These are phyloP conservation scores for Cafeteria roenbergensis DNA, from an alignment of 108 stramenopile genomes.

Conservation along the genomic window DNA sequence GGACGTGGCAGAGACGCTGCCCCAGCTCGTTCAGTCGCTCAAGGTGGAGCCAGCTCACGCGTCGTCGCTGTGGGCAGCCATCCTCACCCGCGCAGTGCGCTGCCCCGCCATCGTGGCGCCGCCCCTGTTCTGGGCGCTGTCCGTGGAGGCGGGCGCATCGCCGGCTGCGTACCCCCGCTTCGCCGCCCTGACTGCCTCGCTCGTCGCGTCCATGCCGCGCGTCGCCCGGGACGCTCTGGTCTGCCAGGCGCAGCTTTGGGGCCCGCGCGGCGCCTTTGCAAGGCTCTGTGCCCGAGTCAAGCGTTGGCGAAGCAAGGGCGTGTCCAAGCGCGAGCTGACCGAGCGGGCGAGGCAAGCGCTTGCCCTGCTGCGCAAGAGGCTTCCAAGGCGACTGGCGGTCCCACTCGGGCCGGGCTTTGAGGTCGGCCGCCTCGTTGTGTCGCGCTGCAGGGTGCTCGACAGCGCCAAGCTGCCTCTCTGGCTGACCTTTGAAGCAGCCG, in stretches of 20 bases:
- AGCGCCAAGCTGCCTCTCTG: constrained; percentile 29
- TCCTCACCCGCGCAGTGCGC: constrained; percentile 12
- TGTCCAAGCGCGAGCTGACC: background rate
- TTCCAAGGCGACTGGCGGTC: background rate
- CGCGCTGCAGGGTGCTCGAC: constrained; percentile 3
- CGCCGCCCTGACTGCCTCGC: background rate
- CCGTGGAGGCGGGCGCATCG: constrained; percentile 3
- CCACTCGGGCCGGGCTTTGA: background rate
- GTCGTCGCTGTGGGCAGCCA: background rate
- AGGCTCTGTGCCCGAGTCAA: background rate
- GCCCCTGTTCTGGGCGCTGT: constrained; percentile 17
- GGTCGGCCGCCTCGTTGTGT: constrained; percentile 2
- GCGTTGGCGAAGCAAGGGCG: background rate
- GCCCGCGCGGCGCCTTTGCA: background rate
- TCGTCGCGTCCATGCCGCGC: constrained; percentile 7
- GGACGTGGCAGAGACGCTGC: constrained; percentile 7
- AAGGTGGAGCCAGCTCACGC: constrained; percentile 7
- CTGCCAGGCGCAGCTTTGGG: background rate
- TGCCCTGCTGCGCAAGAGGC: background rate
- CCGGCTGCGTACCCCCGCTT: background rate
- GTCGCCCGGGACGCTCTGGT: constrained; percentile 7
- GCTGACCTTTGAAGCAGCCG: constrained; percentile 10
- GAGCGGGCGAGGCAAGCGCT: background rate
- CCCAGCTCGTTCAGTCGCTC: constrained; percentile 23
- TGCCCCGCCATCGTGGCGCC: constrained; percentile 7